These are phyloP conservation scores for Xylaria hypoxylon DNA, from an alignment of 2,329 filamentous ascomycete species.

Conservation along the genomic window DNA sequence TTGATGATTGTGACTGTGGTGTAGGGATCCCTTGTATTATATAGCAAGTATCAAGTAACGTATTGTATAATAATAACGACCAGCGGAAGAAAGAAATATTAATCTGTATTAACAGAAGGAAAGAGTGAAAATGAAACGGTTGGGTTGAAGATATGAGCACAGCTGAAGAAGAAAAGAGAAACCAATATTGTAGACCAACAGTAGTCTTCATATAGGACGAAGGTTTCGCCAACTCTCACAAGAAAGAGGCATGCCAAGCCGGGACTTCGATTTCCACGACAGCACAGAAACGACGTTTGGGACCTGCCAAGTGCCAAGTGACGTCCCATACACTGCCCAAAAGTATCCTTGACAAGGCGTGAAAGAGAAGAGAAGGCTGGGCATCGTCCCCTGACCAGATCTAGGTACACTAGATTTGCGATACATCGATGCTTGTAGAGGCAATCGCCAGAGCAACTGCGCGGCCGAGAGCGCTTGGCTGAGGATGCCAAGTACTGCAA, in stretches of 20 bases:
- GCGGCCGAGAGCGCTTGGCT: constrained; percentile 48
- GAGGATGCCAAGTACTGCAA: constrained; percentile 48
- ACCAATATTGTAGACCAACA: constrained; percentile 39
- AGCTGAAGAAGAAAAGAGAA: constrained; percentile 47
- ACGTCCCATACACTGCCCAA: constrained; percentile 44
- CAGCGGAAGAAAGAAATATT: constrained; percentile 49
- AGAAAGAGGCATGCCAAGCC: constrained; percentile 36
- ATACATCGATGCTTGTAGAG: constrained; percentile 34
- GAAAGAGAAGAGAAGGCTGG: constrained; percentile 35
- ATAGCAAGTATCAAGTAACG: constrained; percentile 34
- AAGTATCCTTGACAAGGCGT: constrained; percentile 44
- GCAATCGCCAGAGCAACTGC: constrained; percentile 37
- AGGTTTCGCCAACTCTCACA: constrained; percentile 17
- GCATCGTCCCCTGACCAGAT: constrained; percentile 26
- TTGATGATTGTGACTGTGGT: constrained; percentile 5
- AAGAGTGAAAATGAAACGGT: constrained; percentile 43
- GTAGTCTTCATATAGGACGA: constrained; percentile 51
- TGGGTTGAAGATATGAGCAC: constrained; percentile 50
- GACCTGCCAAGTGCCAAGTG: constrained; percentile 49
- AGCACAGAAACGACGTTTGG: constrained; percentile 40
- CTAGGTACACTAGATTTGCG: constrained; percentile 32
- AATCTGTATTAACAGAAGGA: constrained; percentile 42
- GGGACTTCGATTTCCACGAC: constrained; percentile 38
- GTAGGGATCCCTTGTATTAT: constrained; percentile 27
- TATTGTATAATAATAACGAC: constrained; percentile 50